Conservation (phyloP, 169 alveolate species). For the Eimeria brunetti region DNA sequence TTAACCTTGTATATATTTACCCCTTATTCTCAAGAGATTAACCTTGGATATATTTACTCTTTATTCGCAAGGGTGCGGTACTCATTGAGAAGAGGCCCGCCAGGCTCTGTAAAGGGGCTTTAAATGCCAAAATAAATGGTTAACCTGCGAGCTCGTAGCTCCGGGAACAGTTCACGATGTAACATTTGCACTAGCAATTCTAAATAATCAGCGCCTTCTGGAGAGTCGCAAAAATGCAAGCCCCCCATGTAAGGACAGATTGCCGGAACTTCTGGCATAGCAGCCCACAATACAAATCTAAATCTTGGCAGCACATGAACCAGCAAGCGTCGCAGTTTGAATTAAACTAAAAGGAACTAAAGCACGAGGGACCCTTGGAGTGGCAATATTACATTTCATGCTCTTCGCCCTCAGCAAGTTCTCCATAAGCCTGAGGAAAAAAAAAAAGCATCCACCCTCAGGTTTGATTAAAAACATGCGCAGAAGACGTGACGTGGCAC, state of each 20-base stretch:
- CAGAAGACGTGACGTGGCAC: background rate
- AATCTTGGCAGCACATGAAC: constrained; percentile 53
- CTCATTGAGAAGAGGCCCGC: background rate
- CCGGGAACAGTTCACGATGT: background rate
- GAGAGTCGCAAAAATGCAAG: background rate
- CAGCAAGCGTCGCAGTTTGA: constrained; percentile 31
- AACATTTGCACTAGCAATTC: background rate
- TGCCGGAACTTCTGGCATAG: constrained; percentile 17
- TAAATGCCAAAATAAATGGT: constrained; percentile 49
- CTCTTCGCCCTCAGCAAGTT: constrained; percentile 64
- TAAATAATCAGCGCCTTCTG: background rate
- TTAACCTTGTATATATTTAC: background rate
- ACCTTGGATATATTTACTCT: background rate
- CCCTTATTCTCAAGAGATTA: no score
- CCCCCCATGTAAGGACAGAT: background rate
- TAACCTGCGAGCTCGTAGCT: constrained; percentile 40
- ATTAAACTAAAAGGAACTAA: constrained; percentile 48
- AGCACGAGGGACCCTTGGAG: background rate
- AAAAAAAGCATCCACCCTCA: background rate
- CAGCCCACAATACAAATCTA: constrained; percentile 51
- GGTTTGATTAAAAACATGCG: background rate
- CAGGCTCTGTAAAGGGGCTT: constrained; percentile 18
- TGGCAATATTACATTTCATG: constrained; percentile 19
- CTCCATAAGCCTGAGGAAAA: constrained; percentile 61
- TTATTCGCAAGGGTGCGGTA: background rate